Evolutionary conservation across 208 protist species (phyloP), one percentile per base, ranked within the genome.

Genomic region (Wallacemonas sp.): DNA sequence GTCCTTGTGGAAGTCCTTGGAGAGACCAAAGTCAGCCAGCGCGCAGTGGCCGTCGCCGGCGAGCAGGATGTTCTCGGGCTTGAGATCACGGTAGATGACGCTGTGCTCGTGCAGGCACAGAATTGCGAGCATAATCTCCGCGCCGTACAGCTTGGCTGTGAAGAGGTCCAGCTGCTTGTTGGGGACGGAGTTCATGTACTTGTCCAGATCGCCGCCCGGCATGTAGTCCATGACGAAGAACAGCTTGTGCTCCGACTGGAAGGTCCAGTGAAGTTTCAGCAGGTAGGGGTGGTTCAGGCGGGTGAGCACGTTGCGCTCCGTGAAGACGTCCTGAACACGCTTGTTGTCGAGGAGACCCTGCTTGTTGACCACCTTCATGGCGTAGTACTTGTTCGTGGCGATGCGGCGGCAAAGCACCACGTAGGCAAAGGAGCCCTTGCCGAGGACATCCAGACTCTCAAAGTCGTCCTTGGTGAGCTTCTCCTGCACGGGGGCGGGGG

Each of bases 221-320:
- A 98, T 91, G 67, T 96, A 98, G 68, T 98, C 93, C 81, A 99
- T 89, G 8, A 98, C 89, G 46, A 99, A 91, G 76, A 97, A 98
- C 3, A 99, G 72, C 74, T 97, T 95, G 65, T 96, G 87, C 72
- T 97, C 89, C 3, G 93, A 98, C 83, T 99, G 97, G 79, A 99
- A 99, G 16, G 97, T 96, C 81, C 91, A 98, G 79, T 98, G 86
- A 31, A 99, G 83, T 70, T 89, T 89, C 26, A 99, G 79, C 29
- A 99, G 72, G 73, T 94, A 97, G 3, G 97, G 96, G 74, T 98
- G 97, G 62, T 92, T 93, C 44, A 98, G 70, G 14, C 89, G 89
- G 33, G 87, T 92, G 10, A 99, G 84, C 39, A 98, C 91, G 81
- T 96, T 94, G 57, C 91, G 91, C 75, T 97, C 88, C 57, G 89